A percentile compares a stretch with the other conserved stretches of the same genome.
These are phyloP conservation scores for Mortierella sp. DNA, from an alignment of 371 early-diverging fungal species.

Conservation along the genomic window DNA sequence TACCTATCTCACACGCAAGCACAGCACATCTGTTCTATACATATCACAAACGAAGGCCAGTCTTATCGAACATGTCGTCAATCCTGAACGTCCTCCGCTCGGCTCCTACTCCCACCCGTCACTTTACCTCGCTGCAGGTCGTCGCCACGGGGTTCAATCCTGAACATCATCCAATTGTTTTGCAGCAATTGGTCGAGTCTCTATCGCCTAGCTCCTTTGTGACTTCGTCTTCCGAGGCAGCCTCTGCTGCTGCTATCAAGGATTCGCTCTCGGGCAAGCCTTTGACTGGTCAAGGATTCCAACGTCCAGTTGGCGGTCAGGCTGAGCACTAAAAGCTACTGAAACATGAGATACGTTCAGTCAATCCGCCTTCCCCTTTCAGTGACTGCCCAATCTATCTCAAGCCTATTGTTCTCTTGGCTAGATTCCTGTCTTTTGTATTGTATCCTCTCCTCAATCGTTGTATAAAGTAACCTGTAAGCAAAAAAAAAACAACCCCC, in stretches of 20 bases:
- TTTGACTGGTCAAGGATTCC: conserved; percentile 8
- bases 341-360: neutral
- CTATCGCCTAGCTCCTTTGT: conserved; percentile 32
- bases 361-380: neutral
- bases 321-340: conserved; percentile 1
- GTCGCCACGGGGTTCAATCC: conserved; percentile 39
- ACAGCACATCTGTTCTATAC: neutral
- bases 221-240: conserved; percentile 11
- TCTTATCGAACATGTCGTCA: conserved; percentile 41
- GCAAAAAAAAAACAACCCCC: too few species aligned
- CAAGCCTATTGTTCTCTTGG: neutral
- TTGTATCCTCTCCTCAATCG: neutral
- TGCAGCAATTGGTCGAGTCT: conserved; percentile 53
- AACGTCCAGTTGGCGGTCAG: conserved; percentile 2
- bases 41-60: neutral
- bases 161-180: conserved; percentile 53
- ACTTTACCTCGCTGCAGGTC: conserved; percentile 50
- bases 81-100: conserved; percentile 52
- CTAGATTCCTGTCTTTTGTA: neutral
- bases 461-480: too few species aligned
- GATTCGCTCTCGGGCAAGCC: conserved; percentile 26
- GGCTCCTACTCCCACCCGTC: conserved; percentile 53
- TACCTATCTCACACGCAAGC: conserved; percentile 5
- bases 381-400: neutral
- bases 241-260: conserved; percentile 17